phyloP scores from a whole-genome alignment of 208 protist genomes.

The Trypanosoma brucei region DNA sequence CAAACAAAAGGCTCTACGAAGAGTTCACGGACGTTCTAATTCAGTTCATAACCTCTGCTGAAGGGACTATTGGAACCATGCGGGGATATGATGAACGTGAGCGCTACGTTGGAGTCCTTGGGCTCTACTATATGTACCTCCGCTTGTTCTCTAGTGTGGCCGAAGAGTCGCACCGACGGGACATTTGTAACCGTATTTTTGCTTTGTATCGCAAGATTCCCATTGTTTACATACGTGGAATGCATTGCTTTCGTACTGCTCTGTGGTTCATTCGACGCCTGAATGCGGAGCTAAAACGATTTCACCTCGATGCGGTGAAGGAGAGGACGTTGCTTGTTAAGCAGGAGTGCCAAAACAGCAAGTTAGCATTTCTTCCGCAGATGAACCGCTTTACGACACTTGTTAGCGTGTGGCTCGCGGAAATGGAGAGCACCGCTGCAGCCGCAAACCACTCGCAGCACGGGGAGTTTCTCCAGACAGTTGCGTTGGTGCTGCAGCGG shows the following conservation, averaged over 20 bases:
- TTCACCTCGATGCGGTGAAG: slow-evolving; percentile 27
- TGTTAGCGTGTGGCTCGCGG: slow-evolving; percentile 32
- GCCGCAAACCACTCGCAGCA: slow-evolving; percentile 24
- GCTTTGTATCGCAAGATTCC: slow-evolving; percentile 36
- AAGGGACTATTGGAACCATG: slow-evolving; percentile 21
- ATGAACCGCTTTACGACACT: slow-evolving; percentile 33
- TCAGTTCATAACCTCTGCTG: slow-evolving; percentile 20
- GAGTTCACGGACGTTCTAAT: slow-evolving; percentile 54
- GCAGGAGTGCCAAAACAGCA: slow-evolving; percentile 17
- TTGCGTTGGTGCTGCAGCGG: slow-evolving; percentile 53
- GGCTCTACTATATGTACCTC: slow-evolving; percentile 60
- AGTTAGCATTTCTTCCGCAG: slow-evolving; percentile 17
- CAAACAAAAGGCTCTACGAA: slow-evolving; percentile 46
- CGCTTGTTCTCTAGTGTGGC: slow-evolving; percentile 31
- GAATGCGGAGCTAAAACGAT: slow-evolving; percentile 13
- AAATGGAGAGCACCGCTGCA: slow-evolving; percentile 43
- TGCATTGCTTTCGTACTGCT: slow-evolving; percentile 16
- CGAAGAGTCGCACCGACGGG: not conserved
- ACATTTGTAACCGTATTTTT: slow-evolving; percentile 35
- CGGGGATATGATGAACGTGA: slow-evolving; percentile 37
- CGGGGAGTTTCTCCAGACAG: slow-evolving; percentile 33
- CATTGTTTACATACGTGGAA: slow-evolving; percentile 34
- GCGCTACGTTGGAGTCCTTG: slow-evolving; percentile 57
- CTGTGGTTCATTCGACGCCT: slow-evolving; percentile 30
- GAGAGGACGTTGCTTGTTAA: slow-evolving; percentile 21